phyloP scores from a whole-genome alignment of 306 rosid genomes.

The Boehmeria nivea region DNA sequence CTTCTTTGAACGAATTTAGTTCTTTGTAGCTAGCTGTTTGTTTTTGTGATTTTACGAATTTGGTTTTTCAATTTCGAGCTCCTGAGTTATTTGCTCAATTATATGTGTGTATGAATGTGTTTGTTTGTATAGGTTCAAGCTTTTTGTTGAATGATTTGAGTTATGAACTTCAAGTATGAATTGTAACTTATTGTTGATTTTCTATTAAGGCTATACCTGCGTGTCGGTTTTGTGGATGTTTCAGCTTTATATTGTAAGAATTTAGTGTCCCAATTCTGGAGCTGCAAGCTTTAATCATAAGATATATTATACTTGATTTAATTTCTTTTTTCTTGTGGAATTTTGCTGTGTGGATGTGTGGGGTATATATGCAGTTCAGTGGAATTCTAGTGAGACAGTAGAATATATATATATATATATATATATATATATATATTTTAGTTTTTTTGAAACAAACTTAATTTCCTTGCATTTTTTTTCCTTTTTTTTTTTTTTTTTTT shows the following conservation, averaged over 20 bases:
- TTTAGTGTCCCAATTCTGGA: neutral
- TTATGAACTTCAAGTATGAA: neutral
- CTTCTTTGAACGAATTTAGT: no score
- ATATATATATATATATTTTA: no score
- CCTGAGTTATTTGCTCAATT: neutral
- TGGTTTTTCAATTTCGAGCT: no score
- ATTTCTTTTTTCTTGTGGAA: no score
- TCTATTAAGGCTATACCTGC: neutral
- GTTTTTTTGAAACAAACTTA: neutral
- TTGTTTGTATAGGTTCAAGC: neutral
- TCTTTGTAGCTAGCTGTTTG: no score
- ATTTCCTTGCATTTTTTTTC: neutral
- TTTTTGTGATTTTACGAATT: no score
- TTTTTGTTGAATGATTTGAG: neutral
- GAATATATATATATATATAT: no score
- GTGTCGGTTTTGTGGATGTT: neutral
- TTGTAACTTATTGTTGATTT: neutral
- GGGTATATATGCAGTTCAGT: no score
- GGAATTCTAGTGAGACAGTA: no score
- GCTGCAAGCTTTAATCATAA: no score
- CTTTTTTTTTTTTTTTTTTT: slow-evolving; percentile 9
- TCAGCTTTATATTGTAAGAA: neutral
- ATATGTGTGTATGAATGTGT: neutral
- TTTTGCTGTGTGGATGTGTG: no score
- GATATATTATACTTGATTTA: no score